Base-by-base conservation (phyloP, 805 yeast genomes). In the Candida germanica region DNA sequence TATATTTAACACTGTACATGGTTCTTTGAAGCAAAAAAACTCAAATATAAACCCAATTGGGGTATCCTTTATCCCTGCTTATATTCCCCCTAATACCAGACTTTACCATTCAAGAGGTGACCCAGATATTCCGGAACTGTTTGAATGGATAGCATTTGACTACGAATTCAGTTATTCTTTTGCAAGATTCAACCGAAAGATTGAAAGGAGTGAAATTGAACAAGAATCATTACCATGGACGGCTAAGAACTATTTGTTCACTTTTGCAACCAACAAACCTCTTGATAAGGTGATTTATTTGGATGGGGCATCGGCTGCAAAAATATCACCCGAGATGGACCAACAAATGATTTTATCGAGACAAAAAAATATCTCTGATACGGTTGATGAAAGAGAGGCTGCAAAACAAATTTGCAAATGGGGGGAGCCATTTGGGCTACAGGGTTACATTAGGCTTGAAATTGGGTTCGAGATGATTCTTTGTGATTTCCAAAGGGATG, bases 241-340 rank as follows among this genome's bases (percentile, higher is more conserved):
- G 6, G 35, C 19, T 14, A 48, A 44, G 8, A 24, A 54, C 4
- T 45, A 54, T 13, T 38, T 76, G 31, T 57, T 70, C 43, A 75
- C 83, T 0, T 76, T 77, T 44, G 56, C 63, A 40, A 72, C 69
- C 7, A 57, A 54, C 3, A 61, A 58, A 40, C 79, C 82, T 3
- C 51, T 79, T 34, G 65, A 64, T 42, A 71, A 64, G 43, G 49
- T 79, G 20, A 59, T 80, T 4, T 66, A 69, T 33, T 50, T 80
- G n/a, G 84, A 79, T 42, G 86, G 86, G 5, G 83, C 84, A 0
- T 77, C 83, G 19, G 86, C 83, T n/a, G 77, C 83, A 0, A 79
- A 79, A 50, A 26, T 36, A 1, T 65, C 76, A 1, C 84, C 84
- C 4, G 79, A 75, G 48, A 77, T 77, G 83, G 86, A 80, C 49